Evolutionary conservation across 2,329 filamentous ascomycete species (phyloP).

Genomic region (Neonectria punicea): DNA sequence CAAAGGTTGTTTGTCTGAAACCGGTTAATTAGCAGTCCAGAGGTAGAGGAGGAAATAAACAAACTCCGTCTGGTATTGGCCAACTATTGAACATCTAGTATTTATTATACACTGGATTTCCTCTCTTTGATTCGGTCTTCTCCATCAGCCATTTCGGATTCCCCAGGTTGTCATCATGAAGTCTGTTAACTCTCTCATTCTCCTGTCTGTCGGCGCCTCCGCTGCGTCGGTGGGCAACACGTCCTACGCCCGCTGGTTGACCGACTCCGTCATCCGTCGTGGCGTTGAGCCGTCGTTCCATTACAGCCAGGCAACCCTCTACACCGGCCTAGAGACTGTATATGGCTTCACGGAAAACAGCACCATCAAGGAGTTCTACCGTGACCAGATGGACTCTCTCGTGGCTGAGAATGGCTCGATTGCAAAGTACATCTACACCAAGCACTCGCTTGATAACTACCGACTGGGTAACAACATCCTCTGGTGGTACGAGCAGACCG

Average conservation of each 20-base stretch:
- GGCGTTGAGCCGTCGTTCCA: constrained; percentile 51
- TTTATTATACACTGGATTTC: neutral
- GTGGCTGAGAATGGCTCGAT: constrained; percentile 57
- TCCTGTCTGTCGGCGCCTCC: constrained; percentile 8
- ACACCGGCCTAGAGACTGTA: constrained; percentile 59
- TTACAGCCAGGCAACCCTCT: constrained; percentile 59
- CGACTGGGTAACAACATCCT: constrained; percentile 64
- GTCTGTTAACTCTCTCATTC: constrained; percentile 5
- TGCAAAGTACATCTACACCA: constrained; percentile 55
- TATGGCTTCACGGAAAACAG: constrained; percentile 55
- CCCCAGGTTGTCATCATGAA: constrained; percentile 16
- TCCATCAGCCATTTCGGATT: neutral
- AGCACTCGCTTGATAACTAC: constrained; percentile 63
- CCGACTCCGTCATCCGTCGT: constrained; percentile 58
- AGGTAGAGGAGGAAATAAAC: neutral
- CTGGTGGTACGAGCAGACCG: constrained; percentile 59
- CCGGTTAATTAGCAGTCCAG: neutral
- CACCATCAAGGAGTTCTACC: constrained; percentile 56
- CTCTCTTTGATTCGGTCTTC: neutral
- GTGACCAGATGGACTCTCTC: constrained; percentile 57
- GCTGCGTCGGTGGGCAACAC: constrained; percentile 11
- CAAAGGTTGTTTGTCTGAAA: neutral
- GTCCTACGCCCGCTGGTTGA: constrained; percentile 51
- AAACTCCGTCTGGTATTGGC: neutral
- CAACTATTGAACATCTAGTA: neutral